A percentile compares a stretch with the other conserved stretches of the same genome.
These are phyloP conservation scores for Annulohypoxylon stygium DNA, from an alignment of 495 filamentous ascomycete genomes.

Conservation along the genomic window DNA sequence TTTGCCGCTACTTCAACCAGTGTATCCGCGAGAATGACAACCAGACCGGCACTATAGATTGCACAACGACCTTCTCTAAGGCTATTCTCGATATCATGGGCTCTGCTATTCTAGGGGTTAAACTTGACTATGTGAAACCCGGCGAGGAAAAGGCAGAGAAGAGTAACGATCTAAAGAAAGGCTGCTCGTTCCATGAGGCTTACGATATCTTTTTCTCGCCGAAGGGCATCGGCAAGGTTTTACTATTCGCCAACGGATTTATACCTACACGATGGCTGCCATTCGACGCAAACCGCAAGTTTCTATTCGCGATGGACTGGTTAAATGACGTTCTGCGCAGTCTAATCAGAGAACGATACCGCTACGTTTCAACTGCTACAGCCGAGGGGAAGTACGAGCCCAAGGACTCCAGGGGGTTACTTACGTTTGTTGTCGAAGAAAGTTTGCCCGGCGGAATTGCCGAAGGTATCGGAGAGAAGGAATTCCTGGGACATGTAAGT, in stretches of 20 bases:
- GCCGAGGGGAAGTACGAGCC: constrained; percentile 1
- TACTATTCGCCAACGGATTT: constrained; percentile 43
- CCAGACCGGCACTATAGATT: constrained; percentile 12
- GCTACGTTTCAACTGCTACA: background rate
- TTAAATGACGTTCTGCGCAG: constrained; percentile 49
- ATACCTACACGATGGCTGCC: constrained; percentile 50
- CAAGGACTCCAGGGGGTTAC: constrained; percentile 31
- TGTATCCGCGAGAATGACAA: constrained; percentile 15
- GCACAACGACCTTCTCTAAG: constrained; percentile 27
- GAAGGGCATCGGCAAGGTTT: constrained; percentile 39
- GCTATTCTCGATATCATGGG: constrained; percentile 77
- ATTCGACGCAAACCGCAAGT: constrained; percentile 42
- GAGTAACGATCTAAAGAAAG: constrained; percentile 2
- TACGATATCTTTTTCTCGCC: constrained; percentile 48
- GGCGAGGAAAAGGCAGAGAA: background rate
- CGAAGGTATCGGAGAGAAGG: constrained; percentile 36
- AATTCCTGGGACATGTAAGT: constrained; percentile 44
- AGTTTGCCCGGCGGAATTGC: constrained; percentile 31
- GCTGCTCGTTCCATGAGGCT: constrained; percentile 32
- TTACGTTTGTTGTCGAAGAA: constrained; percentile 43
- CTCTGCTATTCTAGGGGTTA: constrained; percentile 70
- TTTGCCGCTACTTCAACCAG: constrained; percentile 30
- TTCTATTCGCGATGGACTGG: constrained; percentile 38
- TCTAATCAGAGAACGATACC: constrained; percentile 65
- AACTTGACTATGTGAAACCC: constrained; percentile 47